Evolutionary conservation across 192 early-diverging fungal species (phyloP).

Genomic region (Phlyctochytrium planicorne): DNA sequence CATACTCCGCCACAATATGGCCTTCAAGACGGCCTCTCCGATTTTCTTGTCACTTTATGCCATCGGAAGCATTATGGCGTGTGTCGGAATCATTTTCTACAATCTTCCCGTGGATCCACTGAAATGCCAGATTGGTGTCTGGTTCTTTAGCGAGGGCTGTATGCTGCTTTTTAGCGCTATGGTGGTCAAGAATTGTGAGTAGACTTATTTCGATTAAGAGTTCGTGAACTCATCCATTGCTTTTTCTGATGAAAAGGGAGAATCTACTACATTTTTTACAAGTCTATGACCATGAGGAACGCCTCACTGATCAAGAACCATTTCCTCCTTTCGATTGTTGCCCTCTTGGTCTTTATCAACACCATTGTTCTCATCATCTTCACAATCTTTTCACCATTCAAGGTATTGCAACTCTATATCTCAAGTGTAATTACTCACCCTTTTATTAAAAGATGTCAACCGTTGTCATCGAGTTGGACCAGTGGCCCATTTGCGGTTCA

Average conservation of each 20-base stretch:
- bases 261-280: background rate
- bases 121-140: slow-evolving; percentile 5
- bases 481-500: slow-evolving; percentile 12
- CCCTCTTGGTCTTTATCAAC: slow-evolving; percentile 7
- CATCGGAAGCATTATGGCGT: slow-evolving; percentile 4
- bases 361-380: slow-evolving; percentile 6
- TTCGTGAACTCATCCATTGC: background rate
- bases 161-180: slow-evolving; percentile 13
- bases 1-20: background rate
- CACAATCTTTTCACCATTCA: background rate
- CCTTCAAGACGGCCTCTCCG: slow-evolving; percentile 12
- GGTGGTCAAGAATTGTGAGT: slow-evolving; percentile 18
- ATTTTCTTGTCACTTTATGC: slow-evolving; percentile 12
- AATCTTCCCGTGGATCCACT: background rate
- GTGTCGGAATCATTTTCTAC: slow-evolving; percentile 11
- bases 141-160: slow-evolving; percentile 10
- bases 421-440: background rate
- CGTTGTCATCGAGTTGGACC: background rate
- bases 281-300: background rate
- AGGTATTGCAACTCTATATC: background rate
- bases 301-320: background rate
- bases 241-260: background rate
- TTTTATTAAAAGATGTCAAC: background rate
- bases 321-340: background rate
- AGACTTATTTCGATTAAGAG: background rate